Base-by-base conservation (phyloP, 2,329 filamentous ascomycete species). In the Colletotrichum scovillei region DNA sequence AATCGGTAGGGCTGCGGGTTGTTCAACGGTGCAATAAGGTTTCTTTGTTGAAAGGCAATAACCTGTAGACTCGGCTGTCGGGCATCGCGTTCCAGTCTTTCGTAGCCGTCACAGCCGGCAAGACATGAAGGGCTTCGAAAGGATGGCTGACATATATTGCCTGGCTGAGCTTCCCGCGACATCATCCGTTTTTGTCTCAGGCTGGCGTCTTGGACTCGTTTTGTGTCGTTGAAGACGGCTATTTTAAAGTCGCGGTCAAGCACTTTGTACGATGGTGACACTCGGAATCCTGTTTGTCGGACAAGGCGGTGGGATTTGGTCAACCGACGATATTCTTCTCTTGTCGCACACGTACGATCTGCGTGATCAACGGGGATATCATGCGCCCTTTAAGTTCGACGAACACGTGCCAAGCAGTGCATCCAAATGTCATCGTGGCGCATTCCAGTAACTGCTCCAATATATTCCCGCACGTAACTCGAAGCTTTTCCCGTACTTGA, bases 341-440 rank as follows among this genome's bases (percentile, higher is more conserved):
- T 7, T 16, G 30, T 16, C 49, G 24, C 26, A 26, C 57, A 24
- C 28, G 55, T n/a, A 24, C 26, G 8, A 38, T 52, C 16, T 14
- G 11, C 11, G 26, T 3, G 22, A 19, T 22, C n/a, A 22, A 22
- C 9, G 30, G 28, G 57, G 57, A 22, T 8, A 52, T 30, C 30
- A 42, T n/a, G 22, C 8, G 16, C 30, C 26, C 24, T 68, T 63
- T 56, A 55, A 68, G 4, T 19, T n/a, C 22, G 24, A 55, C 2
- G 26, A 28, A 2, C 5, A 11, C 22, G 22, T 24, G 35, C 22
- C 42, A 55, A n/a, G 16, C 4, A 24, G 28, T 19, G n/a, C 9
- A 7, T 22, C n/a, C 30, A 16, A n/a, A 5, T 22, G 26, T 66
- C 19, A 24, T 65, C 60, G 52, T 69, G 60, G 60, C 52, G 67